Evolutionary conservation across 768 basidiomycete species (phyloP), one percentile per base, ranked within the genome.

Genomic region (Naganishia vishniacii): DNA sequence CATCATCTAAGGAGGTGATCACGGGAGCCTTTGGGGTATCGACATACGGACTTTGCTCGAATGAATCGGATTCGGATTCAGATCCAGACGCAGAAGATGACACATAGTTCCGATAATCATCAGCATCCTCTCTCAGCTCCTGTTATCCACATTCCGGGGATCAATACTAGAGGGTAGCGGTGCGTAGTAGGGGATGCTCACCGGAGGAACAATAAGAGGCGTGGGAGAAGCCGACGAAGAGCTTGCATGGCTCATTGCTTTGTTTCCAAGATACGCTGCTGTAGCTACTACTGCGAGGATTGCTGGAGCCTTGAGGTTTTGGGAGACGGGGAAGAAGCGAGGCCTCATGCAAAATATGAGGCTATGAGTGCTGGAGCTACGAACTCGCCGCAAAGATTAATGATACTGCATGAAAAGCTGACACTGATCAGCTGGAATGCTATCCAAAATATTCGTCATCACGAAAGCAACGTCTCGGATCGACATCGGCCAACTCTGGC

Each of bases 1-100:
- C 67, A 41, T 65, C 67, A 16, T 60, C 59, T 12, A 66, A 44
- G 2, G 64, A 65, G 13, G 7, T 45, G 29, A 64, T 26, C 3
- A 25, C 2, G n/a, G 63, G 42, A 26, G 48, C 16, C 4, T 40
- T 40, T 44, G 45, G 25, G n/a, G 34, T 25, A 40, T 56, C 34
- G 18, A 56, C 16, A 25, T 56, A 56, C 20, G 53, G 53, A 56
- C 53, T 56, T 4, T 23, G 15, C 16, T 34, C 32, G 23, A 25
- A 23, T 16, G 31, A 37, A 1, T 37, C 53, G 2, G 53, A 41
- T 20, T 37, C 32, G 28, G 47, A 48, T 3, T 37, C 53, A 2
- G 53, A 41, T 20, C 23, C 32, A 48, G 47, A 48, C 20, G 47
- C 28, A 28, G 47, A 29, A 25, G 47, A 48, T 12, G 47, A 48